These are phyloP conservation scores for Annona squamosa DNA, from an alignment of 164 flowering plant species.

Conservation along the genomic window DNA sequence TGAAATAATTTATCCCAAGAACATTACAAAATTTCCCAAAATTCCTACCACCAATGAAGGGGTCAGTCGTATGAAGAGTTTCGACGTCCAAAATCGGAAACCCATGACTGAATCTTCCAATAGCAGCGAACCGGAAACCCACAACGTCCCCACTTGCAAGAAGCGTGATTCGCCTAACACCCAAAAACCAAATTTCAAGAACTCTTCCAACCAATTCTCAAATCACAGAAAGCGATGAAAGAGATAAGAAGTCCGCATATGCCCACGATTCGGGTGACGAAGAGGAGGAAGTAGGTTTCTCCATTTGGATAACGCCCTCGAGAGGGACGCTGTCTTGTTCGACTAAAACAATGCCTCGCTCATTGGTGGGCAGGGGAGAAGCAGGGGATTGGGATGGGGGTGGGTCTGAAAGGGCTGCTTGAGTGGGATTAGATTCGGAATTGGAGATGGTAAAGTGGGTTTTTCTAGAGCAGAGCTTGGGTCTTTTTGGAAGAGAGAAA, in stretches of 20 bases:
- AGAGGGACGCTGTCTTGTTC: constrained; percentile 58
- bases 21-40: too few species aligned
- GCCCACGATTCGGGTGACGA: constrained; percentile 63
- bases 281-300: constrained; percentile 45
- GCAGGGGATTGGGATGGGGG: constrained; percentile 13
- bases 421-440: constrained; percentile 26
- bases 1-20: too few species aligned
- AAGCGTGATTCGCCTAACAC: constrained; percentile 50
- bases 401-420: constrained; percentile 10
- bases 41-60: constrained; percentile 90
- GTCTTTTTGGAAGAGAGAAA: constrained; percentile 19
- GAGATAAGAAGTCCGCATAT: constrained; percentile 23
- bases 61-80: constrained; percentile 77
- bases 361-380: constrained; percentile 11
- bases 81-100: constrained; percentile 56
- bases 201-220: neutral
- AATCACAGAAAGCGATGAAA: neutral
- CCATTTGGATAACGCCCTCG: constrained; percentile 92
- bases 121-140: constrained; percentile 65
- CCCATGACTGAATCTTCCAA: constrained; percentile 89
- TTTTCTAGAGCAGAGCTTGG: constrained; percentile 20
- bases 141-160: constrained; percentile 87
- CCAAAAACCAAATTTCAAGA: neutral
- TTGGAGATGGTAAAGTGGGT: constrained; percentile 33
- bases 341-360: constrained; percentile 37